Conservation (phyloP, 177 flowering plant genomes). For the Vitis hybrid region DNA sequence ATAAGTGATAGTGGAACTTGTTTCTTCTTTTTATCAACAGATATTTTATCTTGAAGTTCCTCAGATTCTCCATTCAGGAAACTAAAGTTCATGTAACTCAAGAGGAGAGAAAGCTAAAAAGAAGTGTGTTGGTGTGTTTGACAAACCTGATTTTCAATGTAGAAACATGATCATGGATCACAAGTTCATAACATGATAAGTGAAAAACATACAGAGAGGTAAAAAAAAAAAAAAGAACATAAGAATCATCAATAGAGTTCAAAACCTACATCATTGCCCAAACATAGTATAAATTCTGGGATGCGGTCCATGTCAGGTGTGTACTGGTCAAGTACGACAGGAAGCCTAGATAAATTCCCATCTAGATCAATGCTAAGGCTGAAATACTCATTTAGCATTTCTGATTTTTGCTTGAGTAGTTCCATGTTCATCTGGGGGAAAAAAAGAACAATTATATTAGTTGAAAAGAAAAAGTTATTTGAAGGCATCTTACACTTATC, state of each 20-base stretch:
- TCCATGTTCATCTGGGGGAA: slow-evolving; percentile 50
- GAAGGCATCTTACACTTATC: too few relatives aligned
- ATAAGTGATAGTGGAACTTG: too few relatives aligned
- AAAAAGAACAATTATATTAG: neutral
- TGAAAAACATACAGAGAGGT: neutral
- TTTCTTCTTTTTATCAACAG: too few relatives aligned
- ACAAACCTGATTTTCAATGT: too few relatives aligned
- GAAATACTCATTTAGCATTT: slow-evolving; percentile 84
- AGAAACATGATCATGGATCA: too few relatives aligned
- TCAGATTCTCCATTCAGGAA: too few relatives aligned
- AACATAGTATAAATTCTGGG: slow-evolving; percentile 79
- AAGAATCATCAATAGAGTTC: neutral
- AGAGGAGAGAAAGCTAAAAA: too few relatives aligned
- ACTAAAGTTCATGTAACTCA: too few relatives aligned
- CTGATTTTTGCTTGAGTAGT: slow-evolving; percentile 73
- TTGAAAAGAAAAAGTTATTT: neutral
- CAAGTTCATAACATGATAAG: neutral
- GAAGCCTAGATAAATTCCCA: slow-evolving; percentile 83
- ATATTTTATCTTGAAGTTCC: too few relatives aligned
- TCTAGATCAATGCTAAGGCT: slow-evolving; percentile 67
- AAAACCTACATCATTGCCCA: slow-evolving; percentile 86
- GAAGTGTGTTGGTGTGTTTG: too few relatives aligned
- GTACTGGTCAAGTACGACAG: slow-evolving; percentile 91
- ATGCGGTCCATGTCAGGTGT: slow-evolving; percentile 95
- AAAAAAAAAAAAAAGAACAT: neutral